Evolutionary conservation across 352 stramenopile species (phyloP).

Genomic region (Globisporangium heterothallicum): DNA sequence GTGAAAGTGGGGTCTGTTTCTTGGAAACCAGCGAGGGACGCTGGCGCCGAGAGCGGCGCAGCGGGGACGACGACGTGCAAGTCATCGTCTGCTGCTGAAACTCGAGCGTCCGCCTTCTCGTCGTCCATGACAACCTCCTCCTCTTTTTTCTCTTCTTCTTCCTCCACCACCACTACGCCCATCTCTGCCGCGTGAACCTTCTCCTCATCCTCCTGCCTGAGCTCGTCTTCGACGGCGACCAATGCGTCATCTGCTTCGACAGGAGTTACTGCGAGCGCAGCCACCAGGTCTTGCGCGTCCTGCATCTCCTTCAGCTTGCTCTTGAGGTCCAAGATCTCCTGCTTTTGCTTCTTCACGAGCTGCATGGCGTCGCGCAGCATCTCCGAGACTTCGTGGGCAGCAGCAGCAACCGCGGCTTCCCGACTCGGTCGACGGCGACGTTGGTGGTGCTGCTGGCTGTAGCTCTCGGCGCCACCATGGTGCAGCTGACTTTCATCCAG

Average conservation of each 20-base stretch:
- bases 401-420: background rate
- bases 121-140: constrained; percentile 15
- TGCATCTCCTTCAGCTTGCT: constrained; percentile 17
- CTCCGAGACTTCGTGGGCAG: constrained; percentile 37
- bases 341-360: constrained; percentile 60
- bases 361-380: constrained; percentile 67
- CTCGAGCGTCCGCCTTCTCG: background rate
- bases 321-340: constrained; percentile 63
- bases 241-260: too few species aligned
- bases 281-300: background rate
- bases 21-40: constrained; percentile 5
- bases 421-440: constrained; percentile 38
- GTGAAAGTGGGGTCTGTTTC: constrained; percentile 4
- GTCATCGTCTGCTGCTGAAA: too few species aligned
- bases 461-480: constrained; percentile 1
- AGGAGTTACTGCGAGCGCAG: too few species aligned
- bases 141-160: background rate
- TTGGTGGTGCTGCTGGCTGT: constrained; percentile 9
- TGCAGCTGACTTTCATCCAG: constrained; percentile 10
- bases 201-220: constrained; percentile 2
- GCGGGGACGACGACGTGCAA: background rate
- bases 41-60: constrained; percentile 13
- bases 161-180: background rate
- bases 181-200: too few species aligned
- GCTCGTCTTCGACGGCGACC: constrained; percentile 1